Percentiles rank a stretch among this genome's conserved stretches.
Conservation (phyloP, 83 land plant genomes). For the Diphasiastrum complanatum region DNA sequence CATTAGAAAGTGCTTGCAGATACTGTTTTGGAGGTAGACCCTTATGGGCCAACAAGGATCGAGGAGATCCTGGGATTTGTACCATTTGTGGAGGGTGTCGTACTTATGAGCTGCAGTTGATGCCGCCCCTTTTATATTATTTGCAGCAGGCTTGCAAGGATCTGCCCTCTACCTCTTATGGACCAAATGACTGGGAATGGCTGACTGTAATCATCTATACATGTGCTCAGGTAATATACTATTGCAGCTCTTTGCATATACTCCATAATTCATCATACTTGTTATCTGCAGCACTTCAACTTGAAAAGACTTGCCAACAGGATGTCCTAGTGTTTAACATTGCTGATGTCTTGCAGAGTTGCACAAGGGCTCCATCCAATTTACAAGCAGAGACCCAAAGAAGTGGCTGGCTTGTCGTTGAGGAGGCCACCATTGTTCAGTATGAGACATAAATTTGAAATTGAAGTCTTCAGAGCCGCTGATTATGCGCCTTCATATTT, state of each 20-base stretch:
- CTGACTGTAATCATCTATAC: slow-evolving; percentile 65
- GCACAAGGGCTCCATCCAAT: slow-evolving; percentile 34
- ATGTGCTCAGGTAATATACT: slow-evolving; percentile 57
- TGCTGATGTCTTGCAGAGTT: slow-evolving; percentile 6
- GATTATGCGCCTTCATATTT: too few relatives aligned
- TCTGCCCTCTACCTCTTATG: slow-evolving; percentile 25
- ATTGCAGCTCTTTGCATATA: not conserved
- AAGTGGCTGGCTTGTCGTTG: slow-evolving; percentile 40
- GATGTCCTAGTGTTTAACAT: not conserved
- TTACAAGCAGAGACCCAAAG: not conserved
- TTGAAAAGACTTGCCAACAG: too few relatives aligned
- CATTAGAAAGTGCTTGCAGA: slow-evolving; percentile 30
- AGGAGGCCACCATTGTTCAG: slow-evolving; percentile 47
- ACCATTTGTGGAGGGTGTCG: slow-evolving; percentile 57
- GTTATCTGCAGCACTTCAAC: too few relatives aligned
- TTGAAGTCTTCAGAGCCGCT: too few relatives aligned
- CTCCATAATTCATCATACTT: not conserved
- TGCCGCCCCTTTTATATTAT: slow-evolving; percentile 83
- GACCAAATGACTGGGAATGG: slow-evolving; percentile 72
- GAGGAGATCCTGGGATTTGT: slow-evolving; percentile 50
- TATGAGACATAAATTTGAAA: too few relatives aligned
- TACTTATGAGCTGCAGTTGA: slow-evolving; percentile 82
- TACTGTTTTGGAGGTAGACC: slow-evolving; percentile 73
- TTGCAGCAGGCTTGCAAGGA: slow-evolving; percentile 67
- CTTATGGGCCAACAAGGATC: slow-evolving; percentile 45